Percentiles rank a stretch among this genome's conserved stretches.
Conservation (phyloP, 2,329 filamentous ascomycete genomes). For the Phaeophleospora eucalypticola region DNA sequence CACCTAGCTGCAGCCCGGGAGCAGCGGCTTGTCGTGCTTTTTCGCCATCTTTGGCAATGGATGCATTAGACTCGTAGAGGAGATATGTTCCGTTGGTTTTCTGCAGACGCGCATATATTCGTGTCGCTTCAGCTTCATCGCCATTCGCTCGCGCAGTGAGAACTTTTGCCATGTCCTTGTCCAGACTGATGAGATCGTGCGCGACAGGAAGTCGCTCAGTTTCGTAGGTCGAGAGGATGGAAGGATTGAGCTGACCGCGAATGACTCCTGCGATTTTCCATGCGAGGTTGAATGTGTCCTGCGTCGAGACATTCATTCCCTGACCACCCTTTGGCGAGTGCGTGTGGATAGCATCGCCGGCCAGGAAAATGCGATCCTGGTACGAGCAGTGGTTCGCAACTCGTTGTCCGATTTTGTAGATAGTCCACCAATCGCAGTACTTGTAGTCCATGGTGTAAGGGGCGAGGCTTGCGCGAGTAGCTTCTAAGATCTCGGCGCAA, state of each 20-base stretch:
- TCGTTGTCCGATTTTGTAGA: constrained; percentile 72
- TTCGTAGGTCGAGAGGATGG: constrained; percentile 21
- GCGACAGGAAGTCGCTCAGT: constrained; percentile 19
- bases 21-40: constrained; percentile 1
- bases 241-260: constrained; percentile 6
- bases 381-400: constrained; percentile 45
- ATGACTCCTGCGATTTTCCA: constrained; percentile 23
- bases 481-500: constrained; percentile 55
- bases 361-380: constrained; percentile 49
- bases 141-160: constrained; percentile 12
- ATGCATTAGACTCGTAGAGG: background rate
- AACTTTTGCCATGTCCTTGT: constrained; percentile 17
- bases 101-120: constrained; percentile 8
- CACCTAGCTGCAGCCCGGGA: constrained; percentile 1
- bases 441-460: constrained; percentile 52
- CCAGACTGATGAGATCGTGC: constrained; percentile 21
- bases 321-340: constrained; percentile 37
- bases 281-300: constrained; percentile 29
- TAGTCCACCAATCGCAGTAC: constrained; percentile 43
- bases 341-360: constrained; percentile 35
- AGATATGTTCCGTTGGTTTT: background rate
- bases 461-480: constrained; percentile 58
- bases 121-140: constrained; percentile 9
- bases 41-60: background rate
- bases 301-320: constrained; percentile 37